Base-by-base conservation (phyloP, 2,329 filamentous ascomycete species). In the Colletotrichum spaethianum region DNA sequence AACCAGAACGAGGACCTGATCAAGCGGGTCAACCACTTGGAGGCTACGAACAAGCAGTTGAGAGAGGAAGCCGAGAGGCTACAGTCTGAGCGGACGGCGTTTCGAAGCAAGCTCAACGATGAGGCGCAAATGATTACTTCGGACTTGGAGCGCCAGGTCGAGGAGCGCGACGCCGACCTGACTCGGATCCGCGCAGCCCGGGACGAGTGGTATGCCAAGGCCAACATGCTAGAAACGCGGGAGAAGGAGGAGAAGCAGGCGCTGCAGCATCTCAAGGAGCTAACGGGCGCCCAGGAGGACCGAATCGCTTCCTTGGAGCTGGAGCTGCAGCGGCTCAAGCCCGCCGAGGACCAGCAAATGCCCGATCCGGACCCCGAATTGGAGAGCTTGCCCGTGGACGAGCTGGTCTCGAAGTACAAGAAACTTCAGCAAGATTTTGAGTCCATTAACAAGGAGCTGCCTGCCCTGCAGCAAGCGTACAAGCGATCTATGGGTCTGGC, bases 1-100 rank as follows among this genome's bases (percentile, higher is more conserved):
- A 89, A 89, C 31, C 94, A 98, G 77, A 94, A 97, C 77, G 96
- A 98, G 78, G 96, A 98, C 76, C 90, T 97, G 11, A 94, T 98
- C 76, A 96, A 94, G 81, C 92, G 94, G 46, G 92, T 98, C 78
- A 99, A 99, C 80, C 92, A 96, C 77, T 84, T 98, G 18, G 96
- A 98, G 82, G 94, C 94, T 4, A 93, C 92, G 16, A 98, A 98
- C 80, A 92, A 93, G 72, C 92, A 95, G 75, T 82, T 98, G 38
- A 91, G 93, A 44, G 93, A 97, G 80, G 95, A 98, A 78, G 92
- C 93, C 7, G 92, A 96, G 77, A 97, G 93, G 80, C 85, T 95
- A 62, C 94, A 96, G 77, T 91, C 94, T 1, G 96, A 99, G 80
- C 88, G 96, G 67, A 95, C 94, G 4, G 87, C 92, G 14, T 98